Percentiles rank a stretch among this genome's conserved stretches.
Conservation (phyloP, 225 moss, liverwort and hornwort species). For the Antitrichia curtipendula region DNA sequence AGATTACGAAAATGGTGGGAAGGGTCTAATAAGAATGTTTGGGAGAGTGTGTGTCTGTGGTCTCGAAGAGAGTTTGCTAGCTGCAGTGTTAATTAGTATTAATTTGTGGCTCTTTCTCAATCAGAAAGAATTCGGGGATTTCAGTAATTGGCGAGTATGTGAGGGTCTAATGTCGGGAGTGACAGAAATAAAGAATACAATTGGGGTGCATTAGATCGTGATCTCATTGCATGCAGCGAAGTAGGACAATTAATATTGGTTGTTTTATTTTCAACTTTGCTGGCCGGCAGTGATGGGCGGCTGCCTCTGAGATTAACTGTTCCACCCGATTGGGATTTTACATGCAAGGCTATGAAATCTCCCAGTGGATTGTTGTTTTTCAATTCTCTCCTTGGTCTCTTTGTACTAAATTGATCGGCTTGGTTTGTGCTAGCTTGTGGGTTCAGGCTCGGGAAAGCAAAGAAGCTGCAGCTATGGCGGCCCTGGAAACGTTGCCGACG, state of each 20-base stretch:
- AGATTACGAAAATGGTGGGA: neutral
- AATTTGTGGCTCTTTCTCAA: neutral
- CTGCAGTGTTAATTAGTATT: neutral
- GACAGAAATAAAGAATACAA: neutral
- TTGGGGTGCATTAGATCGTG: neutral
- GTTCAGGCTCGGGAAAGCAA: neutral
- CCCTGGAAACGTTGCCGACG: conserved; percentile 9
- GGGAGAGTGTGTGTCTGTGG: neutral
- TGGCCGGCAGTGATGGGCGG: neutral
- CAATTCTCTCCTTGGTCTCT: neutral
- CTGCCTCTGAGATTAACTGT: neutral
- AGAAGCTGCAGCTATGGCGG: conserved; percentile 10
- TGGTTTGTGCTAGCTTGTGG: neutral
- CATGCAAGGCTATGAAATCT: neutral
- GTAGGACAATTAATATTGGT: neutral
- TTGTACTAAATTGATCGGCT: neutral
- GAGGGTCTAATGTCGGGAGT: neutral
- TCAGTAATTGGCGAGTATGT: neutral
- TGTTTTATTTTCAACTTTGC: neutral
- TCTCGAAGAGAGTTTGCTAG: neutral
- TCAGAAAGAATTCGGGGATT: neutral
- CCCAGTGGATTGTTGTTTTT: neutral
- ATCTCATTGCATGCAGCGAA: neutral
- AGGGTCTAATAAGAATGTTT: neutral
- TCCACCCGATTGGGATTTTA: neutral